Conservation (phyloP, 345 rosid genomes). For the Corchorus capsularis region DNA sequence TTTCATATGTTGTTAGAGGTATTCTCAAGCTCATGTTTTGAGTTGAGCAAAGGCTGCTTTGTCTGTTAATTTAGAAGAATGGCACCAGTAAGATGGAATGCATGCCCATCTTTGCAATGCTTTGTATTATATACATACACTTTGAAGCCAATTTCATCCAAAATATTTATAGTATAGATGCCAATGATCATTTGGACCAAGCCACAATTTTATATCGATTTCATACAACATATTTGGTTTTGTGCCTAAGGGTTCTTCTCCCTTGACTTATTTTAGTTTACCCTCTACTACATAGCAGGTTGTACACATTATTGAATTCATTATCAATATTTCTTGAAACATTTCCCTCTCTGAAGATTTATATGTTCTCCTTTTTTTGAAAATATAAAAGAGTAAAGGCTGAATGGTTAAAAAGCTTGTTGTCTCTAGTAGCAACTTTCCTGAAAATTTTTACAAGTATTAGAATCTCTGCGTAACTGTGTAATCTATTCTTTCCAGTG, state of each 20-base stretch:
- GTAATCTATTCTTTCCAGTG: slow-evolving; percentile 50
- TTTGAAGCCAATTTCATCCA: neutral
- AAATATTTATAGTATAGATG: neutral
- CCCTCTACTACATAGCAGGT: neutral
- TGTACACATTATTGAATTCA: neutral
- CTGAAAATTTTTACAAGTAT: neutral
- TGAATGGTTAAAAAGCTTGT: neutral
- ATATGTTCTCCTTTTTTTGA: neutral
- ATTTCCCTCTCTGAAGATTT: neutral
- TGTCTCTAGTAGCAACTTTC: neutral
- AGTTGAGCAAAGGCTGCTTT: neutral
- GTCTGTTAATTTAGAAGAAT: neutral
- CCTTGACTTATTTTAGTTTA: neutral
- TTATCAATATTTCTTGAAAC: neutral
- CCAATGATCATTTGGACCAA: neutral
- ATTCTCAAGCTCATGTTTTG: neutral
- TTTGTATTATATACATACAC: neutral
- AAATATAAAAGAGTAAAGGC: neutral
- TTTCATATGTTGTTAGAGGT: neutral
- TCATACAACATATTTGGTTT: neutral
- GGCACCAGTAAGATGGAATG: neutral
- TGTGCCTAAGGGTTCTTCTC: neutral
- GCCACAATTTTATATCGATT: neutral
- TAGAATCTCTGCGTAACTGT: neutral
- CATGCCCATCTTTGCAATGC: neutral